phyloP scores from a whole-genome alignment of 805 yeast species.

The Starmerella davenportii region DNA sequence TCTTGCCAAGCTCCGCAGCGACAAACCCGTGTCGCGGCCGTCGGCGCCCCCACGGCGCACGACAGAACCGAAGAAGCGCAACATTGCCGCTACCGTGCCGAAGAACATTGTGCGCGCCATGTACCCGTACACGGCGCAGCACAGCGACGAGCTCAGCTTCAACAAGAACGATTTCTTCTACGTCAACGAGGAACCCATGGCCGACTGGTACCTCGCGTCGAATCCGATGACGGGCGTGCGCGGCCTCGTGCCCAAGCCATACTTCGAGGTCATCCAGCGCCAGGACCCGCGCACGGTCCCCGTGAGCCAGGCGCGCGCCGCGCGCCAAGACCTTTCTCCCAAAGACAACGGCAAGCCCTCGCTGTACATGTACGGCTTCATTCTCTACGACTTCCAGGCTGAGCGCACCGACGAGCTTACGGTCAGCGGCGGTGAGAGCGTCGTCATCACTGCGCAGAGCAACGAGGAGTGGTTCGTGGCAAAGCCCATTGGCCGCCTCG shows the following conservation, averaged over 20 bases:
- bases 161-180: constrained; percentile 75
- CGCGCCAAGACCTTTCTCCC: constrained; percentile 2
- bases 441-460: constrained; percentile 89
- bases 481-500: constrained; percentile 81
- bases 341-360: constrained; percentile 21
- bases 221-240: constrained; percentile 61
- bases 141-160: constrained; percentile 65
- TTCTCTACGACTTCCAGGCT: constrained; percentile 72
- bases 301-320: constrained; percentile 15
- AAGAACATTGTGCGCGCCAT: constrained; percentile 71
- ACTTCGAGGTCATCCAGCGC: constrained; percentile 52
- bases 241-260: constrained; percentile 76
- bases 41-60: background rate
- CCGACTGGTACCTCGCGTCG: constrained; percentile 67
- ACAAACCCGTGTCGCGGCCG: background rate
- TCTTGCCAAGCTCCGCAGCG: constrained; percentile 4
- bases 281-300: constrained; percentile 21
- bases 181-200: constrained; percentile 43
- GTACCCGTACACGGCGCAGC: constrained; percentile 58
- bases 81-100: constrained; percentile 34
- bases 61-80: constrained; percentile 8
- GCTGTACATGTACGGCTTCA: constrained; percentile 49
- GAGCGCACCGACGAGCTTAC: constrained; percentile 69
- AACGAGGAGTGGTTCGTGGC: constrained; percentile 96
- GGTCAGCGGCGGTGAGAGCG: constrained; percentile 68